These are phyloP conservation scores for Thraustochytrium striatum DNA, from an alignment of 352 stramenopile genomes.

Conservation along the genomic window DNA sequence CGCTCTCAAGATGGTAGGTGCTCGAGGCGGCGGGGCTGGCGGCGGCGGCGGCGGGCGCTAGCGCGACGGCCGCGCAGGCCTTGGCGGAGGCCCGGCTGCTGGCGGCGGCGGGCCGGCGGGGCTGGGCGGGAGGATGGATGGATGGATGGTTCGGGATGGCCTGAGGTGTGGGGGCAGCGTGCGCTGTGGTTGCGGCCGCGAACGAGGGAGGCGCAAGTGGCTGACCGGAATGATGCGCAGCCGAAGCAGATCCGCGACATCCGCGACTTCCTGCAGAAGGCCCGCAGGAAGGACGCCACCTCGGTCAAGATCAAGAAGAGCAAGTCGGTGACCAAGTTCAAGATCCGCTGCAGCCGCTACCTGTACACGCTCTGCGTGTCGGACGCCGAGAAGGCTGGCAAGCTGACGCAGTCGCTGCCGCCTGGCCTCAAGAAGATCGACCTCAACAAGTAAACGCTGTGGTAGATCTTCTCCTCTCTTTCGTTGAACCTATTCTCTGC, in stretches of 20 bases:
- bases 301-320: constrained; percentile 96
- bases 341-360: constrained; percentile 98
- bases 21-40: too few relatives aligned
- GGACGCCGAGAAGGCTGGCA: constrained; percentile 98
- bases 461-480: not conserved
- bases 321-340: constrained; percentile 98
- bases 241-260: constrained; percentile 99
- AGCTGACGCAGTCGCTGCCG: constrained; percentile 97
- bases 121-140: not conserved
- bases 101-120: not conserved
- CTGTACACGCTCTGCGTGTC: constrained; percentile 97
- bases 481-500: constrained; percentile 9
- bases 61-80: too few relatives aligned
- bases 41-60: too few relatives aligned
- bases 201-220: not conserved
- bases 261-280: constrained; percentile 98
- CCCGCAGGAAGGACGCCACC: constrained; percentile 89
- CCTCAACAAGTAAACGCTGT: constrained; percentile 27
- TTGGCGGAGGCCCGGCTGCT: not conserved
- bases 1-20: too few relatives aligned
- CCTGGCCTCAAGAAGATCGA: constrained; percentile 64
- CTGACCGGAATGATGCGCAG: constrained; percentile 57
- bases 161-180: not conserved
- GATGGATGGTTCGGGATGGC: not conserved
- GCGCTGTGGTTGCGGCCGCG: not conserved